Base-by-base conservation (phyloP, 805 yeast genomes). In the Scheffersomyces coipomensis region DNA sequence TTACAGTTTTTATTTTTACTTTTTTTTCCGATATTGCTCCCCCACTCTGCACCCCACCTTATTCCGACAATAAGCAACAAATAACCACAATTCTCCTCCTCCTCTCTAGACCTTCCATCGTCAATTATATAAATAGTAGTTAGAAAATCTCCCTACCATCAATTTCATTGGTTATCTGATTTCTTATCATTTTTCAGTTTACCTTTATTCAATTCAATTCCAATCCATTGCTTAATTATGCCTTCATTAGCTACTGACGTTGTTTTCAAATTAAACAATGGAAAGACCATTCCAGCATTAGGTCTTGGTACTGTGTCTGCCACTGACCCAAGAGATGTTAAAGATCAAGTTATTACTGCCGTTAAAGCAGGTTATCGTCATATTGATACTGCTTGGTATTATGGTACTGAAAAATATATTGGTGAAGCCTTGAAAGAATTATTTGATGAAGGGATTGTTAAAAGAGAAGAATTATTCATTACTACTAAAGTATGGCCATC, bases 241-340 rank as follows among this genome's bases (percentile, higher is more conserved):
- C 15, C 25, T 42, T 42, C 44, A 33, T 49, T 48, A 23, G 64
- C 68, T 7, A 71, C 75, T 2, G 67, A 62, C 33, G 58, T 70
- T 22, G 49, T 54, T 19, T 69, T 77, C 46, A 66, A 64, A 6
- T 67, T 85, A 29, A 76, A 76, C 60, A 75, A 79, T 49, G 88
- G 88, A 15, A 58, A 64, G 33, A 54, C 51, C 23, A 76, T 85
- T 40, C 91, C 91, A 3, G 82, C 82, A 2, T 55, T 84, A 29
- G 90, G 87, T 0, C 66, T 85, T 26, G 93, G 93, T 10, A 65
- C 69, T 13, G 64, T 62, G 2, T 58, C 66, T 5, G 51, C 66
- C 4, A 55, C 52, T 8, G 62, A 58, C 35, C 58, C 56, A n/a
- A 44, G 44, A 4, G 66, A 55, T 16, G 62, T 62, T 6, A 60